Base-by-base conservation (phyloP, 2,329 filamentous ascomycete species). In the Nannizzia gypsea region DNA sequence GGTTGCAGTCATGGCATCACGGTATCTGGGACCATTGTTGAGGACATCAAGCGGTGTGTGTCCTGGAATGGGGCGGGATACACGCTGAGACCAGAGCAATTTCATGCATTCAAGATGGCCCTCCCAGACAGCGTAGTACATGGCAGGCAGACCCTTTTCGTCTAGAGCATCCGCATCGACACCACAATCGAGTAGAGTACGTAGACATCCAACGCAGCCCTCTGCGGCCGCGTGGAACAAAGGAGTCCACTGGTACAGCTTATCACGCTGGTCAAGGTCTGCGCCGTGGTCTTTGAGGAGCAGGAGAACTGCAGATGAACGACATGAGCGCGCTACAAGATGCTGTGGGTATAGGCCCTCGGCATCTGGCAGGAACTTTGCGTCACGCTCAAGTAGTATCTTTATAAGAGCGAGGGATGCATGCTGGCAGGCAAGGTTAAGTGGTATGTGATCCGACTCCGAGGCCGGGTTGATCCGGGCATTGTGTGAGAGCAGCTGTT, bases 41-140 rank as follows among this genome's bases (percentile, higher is more conserved):
- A 75, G 63, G 28, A 71, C 64, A 59, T 71, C 70, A 20, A 72
- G 60, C 3, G 72, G 70, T 54, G 67, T 68, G 50, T 69, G 68
- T 11, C 68, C 42, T 6, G 67, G 42, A 3, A 60, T 63, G 2
- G 63, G 59, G 17, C 60, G 58, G 61, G 31, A 68, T 60, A 36
- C 61, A 2, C 69, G 67, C 57, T 70, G 70, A n/a, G 73, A 72
- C 72, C 77, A 77, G 34, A 99, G 82, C 6, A 96, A 80, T 68
- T 87, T 86, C 88, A 99, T 96, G 75, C 93, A 97, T 68, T 92
- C 87, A 59, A 97, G 76, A 70, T 97, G 89, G 0, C 93, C 93
- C 75, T 99, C 93, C 93, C 93, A 99, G 0, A 90, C 92, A 13
- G 93, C 93, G 73, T 99, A 99, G 73, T 99, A 99, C 85, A 97